Base-by-base conservation (phyloP, 2,329 filamentous ascomycete species). In the Onygenales sp. region DNA sequence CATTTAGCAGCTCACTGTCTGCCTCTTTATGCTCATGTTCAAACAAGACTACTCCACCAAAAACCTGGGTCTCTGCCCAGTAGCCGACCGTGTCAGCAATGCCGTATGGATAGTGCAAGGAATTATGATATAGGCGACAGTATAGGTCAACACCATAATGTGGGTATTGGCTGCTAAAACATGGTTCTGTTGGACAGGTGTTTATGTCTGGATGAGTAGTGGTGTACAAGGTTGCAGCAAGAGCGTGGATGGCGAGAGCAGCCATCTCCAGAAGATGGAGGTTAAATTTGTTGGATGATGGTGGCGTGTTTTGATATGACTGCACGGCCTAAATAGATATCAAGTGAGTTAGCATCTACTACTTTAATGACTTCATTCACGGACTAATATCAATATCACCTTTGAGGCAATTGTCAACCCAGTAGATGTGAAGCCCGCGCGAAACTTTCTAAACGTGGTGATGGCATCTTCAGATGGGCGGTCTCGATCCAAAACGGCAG, bases 41-140 rank as follows among this genome's bases (percentile, higher is more conserved):
- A 48, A 64, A 65, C 13, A 64, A 44, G n/a, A 63, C 56, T 21
- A 65, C 59, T 6, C 61, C 63, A 4, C 62, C 61, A 21, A 64
- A 58, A 9, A 64, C 52, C 2, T 58, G 57, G 34, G 55, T 53
- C 51, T 63, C 62, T 31, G 60, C 59, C 63, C 60, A 65, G 54
- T 64, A 64, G 6, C 59, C 62, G 45, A 62, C 61, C 40, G 57
- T 52, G 51, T 63, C 62, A 9, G 58, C 61, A 37, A 63, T 45
- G 13, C 60, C 62, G 17, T 58, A 49, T 5, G 63, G 60, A 45
- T 63, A 61, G 50, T 59, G 57, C 21, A 61, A 14, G 17, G 13
- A 17, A 5, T 43, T 10, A 21, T 47, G 42, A 42, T 32, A 32
- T 3, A 11, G 36, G 31, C 42, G 42, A 43, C 27, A 48, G 17